Conservation (phyloP, 2,329 filamentous ascomycete genomes). For the Sporothrix globosa region DNA sequence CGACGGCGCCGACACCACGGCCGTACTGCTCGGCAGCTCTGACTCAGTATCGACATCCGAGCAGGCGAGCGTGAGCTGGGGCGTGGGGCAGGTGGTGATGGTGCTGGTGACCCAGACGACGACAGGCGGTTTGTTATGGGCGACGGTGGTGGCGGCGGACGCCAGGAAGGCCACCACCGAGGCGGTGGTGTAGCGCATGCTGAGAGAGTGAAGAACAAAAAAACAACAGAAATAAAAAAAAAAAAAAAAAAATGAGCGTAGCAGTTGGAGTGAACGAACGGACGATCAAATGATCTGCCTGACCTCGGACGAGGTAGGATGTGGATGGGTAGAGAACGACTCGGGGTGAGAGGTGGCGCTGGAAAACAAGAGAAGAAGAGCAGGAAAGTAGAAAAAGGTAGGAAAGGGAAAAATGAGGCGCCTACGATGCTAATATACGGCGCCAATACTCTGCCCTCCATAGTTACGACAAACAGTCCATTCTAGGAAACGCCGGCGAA, state of each 20-base stretch:
- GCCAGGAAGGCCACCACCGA: slow-evolving; percentile 7
- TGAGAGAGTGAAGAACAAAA: neutral
- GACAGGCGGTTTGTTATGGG: slow-evolving; percentile 13
- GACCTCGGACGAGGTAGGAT: slow-evolving; percentile 15
- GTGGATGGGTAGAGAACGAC: slow-evolving; percentile 20
- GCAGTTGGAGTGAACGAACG: neutral
- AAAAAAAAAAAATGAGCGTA: slow-evolving; percentile 24
- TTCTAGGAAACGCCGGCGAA: no score
- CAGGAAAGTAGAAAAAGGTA: neutral
- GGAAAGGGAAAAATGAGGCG: neutral
- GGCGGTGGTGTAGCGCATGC: neutral
- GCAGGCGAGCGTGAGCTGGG: slow-evolving; percentile 16
- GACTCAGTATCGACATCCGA: slow-evolving; percentile 7
- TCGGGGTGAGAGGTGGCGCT: slow-evolving; percentile 20
- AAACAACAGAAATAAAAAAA: slow-evolving; percentile 21
- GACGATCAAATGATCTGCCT: slow-evolving; percentile 1
- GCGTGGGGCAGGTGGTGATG: slow-evolving; percentile 29
- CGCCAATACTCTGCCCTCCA: no score
- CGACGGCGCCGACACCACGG: neutral
- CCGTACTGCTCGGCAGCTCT: neutral
- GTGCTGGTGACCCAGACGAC: slow-evolving; percentile 30
- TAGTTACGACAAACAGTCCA: no score
- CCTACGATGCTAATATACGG: neutral
- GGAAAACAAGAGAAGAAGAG: neutral
- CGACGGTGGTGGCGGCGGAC: neutral